Conservation (phyloP, 139 green algal species). For the Tetradesmus obliquus region DNA sequence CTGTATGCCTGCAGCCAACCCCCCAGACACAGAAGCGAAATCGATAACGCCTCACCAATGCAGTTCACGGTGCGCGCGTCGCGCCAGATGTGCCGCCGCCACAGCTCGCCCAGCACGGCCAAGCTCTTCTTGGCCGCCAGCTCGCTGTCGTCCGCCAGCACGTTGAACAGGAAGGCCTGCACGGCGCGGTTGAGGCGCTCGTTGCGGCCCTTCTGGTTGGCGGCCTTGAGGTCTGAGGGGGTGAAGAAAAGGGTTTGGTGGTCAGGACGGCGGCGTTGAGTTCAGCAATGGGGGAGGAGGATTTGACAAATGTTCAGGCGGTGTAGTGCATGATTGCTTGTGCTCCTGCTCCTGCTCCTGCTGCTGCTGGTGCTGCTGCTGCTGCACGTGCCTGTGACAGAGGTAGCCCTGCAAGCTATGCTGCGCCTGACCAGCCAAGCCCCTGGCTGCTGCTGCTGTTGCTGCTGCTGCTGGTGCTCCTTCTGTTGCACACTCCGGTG, state of each 20-base stretch:
- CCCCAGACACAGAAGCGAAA: too few relatives aligned
- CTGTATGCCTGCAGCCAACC: too few relatives aligned
- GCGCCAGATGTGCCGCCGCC: conserved; percentile 94
- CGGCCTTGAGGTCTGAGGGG: conserved; percentile 82
- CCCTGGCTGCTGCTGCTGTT: neutral
- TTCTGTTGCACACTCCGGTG: neutral
- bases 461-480: neutral
- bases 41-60: conserved; percentile 68
- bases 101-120: conserved; percentile 94
- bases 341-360: conserved; percentile 9
- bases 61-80: conserved; percentile 96
- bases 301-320: neutral
- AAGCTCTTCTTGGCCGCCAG: conserved; percentile 90
- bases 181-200: conserved; percentile 89
- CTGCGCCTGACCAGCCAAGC: neutral
- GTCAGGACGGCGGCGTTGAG: neutral
- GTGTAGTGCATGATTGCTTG: neutral
- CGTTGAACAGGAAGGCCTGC: conserved; percentile 88
- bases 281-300: neutral
- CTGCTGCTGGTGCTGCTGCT: neutral
- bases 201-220: conserved; percentile 87
- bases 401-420: neutral
- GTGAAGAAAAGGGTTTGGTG: neutral
- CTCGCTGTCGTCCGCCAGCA: conserved; percentile 90
- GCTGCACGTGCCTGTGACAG: neutral